Evolutionary conservation across 169 alveolate genomes (phyloP).

Genomic region (Toxoplasma gondii): DNA sequence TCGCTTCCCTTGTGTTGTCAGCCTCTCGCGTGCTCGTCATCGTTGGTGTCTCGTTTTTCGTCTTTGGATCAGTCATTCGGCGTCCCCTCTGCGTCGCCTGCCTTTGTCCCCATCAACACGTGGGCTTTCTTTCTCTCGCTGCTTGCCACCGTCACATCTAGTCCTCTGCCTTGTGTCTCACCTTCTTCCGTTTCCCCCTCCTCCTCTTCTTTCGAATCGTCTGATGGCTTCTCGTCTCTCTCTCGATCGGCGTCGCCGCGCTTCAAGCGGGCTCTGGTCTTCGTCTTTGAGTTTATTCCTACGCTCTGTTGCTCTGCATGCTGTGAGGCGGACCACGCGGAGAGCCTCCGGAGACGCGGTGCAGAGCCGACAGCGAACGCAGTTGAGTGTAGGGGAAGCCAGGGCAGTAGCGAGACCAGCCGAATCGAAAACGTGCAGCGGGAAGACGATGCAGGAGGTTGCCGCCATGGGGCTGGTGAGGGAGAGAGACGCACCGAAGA

Average conservation of each 20-base stretch:
- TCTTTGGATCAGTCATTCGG: not conserved
- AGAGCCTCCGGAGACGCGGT: not conserved
- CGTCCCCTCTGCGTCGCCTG: not conserved
- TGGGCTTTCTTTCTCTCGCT: conserved; percentile 17
- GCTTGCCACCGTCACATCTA: not conserved
- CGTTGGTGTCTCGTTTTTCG: not conserved
- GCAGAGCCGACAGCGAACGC: not conserved
- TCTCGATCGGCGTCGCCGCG: not conserved
- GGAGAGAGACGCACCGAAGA: no score
- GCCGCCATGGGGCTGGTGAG: not conserved
- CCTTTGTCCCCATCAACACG: not conserved
- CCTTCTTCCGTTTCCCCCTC: not conserved
- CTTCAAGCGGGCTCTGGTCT: not conserved
- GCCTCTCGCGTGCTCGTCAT: not conserved
- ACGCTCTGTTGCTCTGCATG: not conserved
- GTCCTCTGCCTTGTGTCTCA: not conserved
- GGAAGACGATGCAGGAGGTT: not conserved
- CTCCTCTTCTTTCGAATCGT: not conserved
- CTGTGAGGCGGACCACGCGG: not conserved
- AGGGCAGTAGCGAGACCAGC: not conserved
- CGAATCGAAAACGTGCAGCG: not conserved
- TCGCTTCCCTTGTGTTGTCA: not conserved
- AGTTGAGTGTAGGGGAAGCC: not conserved
- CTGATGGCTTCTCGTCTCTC: no score
- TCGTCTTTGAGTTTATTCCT: conserved; percentile 13